These are phyloP conservation scores for Nannizzia gypsea DNA, from an alignment of 2,329 filamentous ascomycete species.

Conservation along the genomic window DNA sequence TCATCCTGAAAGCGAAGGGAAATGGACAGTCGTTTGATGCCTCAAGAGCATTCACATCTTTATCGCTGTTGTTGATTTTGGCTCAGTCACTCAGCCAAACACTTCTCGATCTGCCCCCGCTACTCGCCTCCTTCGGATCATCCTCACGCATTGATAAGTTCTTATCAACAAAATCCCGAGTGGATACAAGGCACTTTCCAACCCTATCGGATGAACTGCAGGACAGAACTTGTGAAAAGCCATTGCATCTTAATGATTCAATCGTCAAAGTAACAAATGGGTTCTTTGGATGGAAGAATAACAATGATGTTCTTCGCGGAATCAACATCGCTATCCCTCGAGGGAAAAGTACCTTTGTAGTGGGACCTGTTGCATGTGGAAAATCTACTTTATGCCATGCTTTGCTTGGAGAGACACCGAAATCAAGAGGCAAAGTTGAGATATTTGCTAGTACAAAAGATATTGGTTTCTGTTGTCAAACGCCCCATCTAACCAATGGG, in stretches of 20 bases:
- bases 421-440: slow-evolving; percentile 23
- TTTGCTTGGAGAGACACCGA: slow-evolving; percentile 35
- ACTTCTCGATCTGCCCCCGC: slow-evolving; percentile 35
- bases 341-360: slow-evolving; percentile 36
- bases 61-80: slow-evolving; percentile 37
- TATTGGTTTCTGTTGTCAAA: neutral
- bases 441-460: slow-evolving; percentile 19
- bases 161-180: slow-evolving; percentile 24
- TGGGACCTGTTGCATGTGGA: slow-evolving; percentile 42
- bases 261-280: slow-evolving; percentile 15
- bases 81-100: slow-evolving; percentile 36
- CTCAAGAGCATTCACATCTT: slow-evolving; percentile 34
- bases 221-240: neutral
- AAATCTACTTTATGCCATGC: slow-evolving; percentile 41
- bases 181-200: slow-evolving; percentile 17
- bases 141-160: slow-evolving; percentile 39
- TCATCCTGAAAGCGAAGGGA: slow-evolving; percentile 29
- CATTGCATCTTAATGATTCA: neutral
- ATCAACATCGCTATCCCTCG: slow-evolving; percentile 33
- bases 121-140: slow-evolving; percentile 36
- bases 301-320: slow-evolving; percentile 30
- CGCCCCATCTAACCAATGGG: neutral
- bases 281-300: slow-evolving; percentile 38
- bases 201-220: neutral
- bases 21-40: slow-evolving; percentile 28